Percentiles rank a stretch among this genome's conserved stretches.
Evolutionary conservation across 805 yeast species (phyloP).

Genomic region (Saccharomycopsis malanga): DNA sequence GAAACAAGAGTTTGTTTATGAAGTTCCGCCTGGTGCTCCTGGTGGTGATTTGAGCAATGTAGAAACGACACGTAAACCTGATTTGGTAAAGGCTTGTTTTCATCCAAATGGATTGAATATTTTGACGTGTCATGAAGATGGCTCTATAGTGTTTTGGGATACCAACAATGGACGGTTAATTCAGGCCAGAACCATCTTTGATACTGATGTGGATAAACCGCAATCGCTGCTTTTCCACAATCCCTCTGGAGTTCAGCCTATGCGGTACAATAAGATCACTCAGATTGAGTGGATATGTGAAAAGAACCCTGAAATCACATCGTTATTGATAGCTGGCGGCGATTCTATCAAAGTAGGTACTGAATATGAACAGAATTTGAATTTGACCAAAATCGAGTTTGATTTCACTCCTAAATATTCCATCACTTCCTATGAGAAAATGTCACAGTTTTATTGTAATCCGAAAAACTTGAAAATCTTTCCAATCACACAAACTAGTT

Average conservation of each 20-base stretch:
- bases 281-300: constrained; percentile 74
- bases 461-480: constrained; percentile 50
- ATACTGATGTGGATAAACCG: constrained; percentile 55
- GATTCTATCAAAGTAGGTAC: constrained; percentile 40
- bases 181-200: constrained; percentile 67
- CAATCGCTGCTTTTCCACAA: constrained; percentile 25
- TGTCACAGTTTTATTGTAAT: constrained; percentile 66
- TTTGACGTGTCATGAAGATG: constrained; percentile 73
- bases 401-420: constrained; percentile 76
- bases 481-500: constrained; percentile 44
- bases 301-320: constrained; percentile 72
- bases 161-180: constrained; percentile 66
- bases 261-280: constrained; percentile 37
- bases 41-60: constrained; percentile 50
- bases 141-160: constrained; percentile 90
- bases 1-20: constrained; percentile 52
- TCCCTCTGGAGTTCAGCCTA: constrained; percentile 22
- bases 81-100: constrained; percentile 52
- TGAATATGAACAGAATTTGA: constrained; percentile 17
- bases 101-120: constrained; percentile 92
- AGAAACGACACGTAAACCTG: constrained; percentile 34
- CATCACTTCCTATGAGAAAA: constrained; percentile 74
- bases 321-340: constrained; percentile 65
- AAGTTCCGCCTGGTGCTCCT: constrained; percentile 58
- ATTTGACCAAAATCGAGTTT: constrained; percentile 57